Base-by-base conservation (phyloP, 176 grass and related monocot species). In the Carex littledalei region DNA sequence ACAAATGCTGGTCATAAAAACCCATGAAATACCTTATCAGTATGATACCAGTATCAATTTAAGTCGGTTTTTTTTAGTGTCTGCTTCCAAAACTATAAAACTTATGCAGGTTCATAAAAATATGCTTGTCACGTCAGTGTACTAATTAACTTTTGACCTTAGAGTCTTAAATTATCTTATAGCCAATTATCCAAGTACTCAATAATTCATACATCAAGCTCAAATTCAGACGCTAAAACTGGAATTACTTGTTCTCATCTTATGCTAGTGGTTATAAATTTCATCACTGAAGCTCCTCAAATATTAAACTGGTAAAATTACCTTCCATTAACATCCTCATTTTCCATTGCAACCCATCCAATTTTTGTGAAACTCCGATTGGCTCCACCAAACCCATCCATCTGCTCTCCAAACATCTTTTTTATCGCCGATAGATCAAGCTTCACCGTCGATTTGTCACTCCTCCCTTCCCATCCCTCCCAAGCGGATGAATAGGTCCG, bases 371-470 rank as follows among this genome's bases (percentile, higher is more conserved):
- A 56, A 37, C 60, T 49, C 59, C 45, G 79, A 13, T 39, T 75
- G 24, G 70, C 77, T 47, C 11, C 77, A 6, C 84, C 84, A 58
- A 71, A 35, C 52, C 84, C 91, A 54, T 77, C 78, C 17, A 71
- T 88, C 84, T 90, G 89, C 55, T 80, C 70, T 31, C 85, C 86
- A 82, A 97, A 56, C 18, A 88, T 89, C 43, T 89, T 92, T 14
- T 83, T 85, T 59, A 97, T 88, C 52, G 75, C 89, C 17, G 89
- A 93, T n/a, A 94, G 89, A 83, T 94, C 93, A 81, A 98, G 41
- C 69, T 81, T 86, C 87, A 93, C 63, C 84, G 86, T 87, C 75
- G 41, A 73, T 88, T 84, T 87, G 20, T 49, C 91, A 67, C 67
- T 88, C 74, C 85, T 83, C 82, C 86, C 77, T 2, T 58, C 92